Evolutionary conservation across 2,329 filamentous ascomycete genomes (phyloP).

Genomic region (Stachybotrys chartarum): DNA sequence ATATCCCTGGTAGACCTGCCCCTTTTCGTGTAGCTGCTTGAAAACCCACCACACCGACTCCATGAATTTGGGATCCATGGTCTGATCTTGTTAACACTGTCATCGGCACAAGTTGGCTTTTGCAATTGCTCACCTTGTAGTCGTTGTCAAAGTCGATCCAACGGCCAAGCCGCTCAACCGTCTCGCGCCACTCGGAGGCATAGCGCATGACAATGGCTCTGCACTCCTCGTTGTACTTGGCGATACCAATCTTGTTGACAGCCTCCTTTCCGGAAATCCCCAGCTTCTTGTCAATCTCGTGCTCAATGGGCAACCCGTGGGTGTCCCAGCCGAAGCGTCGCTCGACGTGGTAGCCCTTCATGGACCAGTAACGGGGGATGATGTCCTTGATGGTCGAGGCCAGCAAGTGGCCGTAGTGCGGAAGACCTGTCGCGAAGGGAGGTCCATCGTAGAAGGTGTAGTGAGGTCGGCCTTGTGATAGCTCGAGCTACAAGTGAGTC

Average conservation of each 20-base stretch:
- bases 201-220: constrained; percentile 90
- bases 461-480: constrained; percentile 72
- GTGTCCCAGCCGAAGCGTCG: constrained; percentile 93
- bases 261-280: constrained; percentile 83
- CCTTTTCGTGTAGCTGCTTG: constrained; percentile 87
- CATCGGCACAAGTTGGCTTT: background rate
- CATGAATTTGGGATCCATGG: constrained; percentile 94
- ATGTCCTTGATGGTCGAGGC: constrained; percentile 97
- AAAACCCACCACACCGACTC: constrained; percentile 97
- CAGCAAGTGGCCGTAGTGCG: constrained; percentile 66
- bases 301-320: constrained; percentile 89
- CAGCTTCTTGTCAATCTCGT: constrained; percentile 95
- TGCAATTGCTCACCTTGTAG: constrained; percentile 60
- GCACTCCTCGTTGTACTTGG: constrained; percentile 87
- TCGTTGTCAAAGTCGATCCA: constrained; percentile 99
- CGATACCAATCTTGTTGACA: constrained; percentile 78
- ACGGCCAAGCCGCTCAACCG: constrained; percentile 79
- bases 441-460: constrained; percentile 96
- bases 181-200: constrained; percentile 77
- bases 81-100: constrained; percentile 38
- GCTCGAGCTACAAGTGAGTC: constrained; percentile 46
- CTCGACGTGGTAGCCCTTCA: constrained; percentile 92
- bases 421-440: constrained; percentile 66
- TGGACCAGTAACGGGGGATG: constrained; percentile 93
- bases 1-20: constrained; percentile 81